Evolutionary conservation across 257 asterid genomes (phyloP).

Genomic region (Nicotiana sylvestris): DNA sequence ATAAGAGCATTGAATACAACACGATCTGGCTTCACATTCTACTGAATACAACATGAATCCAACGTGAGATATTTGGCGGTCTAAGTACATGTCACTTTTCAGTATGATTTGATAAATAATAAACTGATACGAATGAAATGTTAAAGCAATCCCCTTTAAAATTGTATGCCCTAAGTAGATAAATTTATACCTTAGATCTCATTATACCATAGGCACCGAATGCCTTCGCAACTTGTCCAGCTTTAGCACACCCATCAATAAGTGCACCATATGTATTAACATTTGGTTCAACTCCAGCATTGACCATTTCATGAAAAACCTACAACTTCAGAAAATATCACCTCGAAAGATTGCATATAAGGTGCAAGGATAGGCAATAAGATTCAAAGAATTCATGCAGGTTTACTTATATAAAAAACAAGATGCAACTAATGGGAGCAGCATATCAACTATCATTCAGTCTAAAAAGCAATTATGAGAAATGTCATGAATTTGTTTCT

Average conservation of each 20-base stretch:
- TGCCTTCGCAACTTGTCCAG: constrained; percentile 98
- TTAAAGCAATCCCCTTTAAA: background rate
- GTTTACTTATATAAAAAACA: background rate
- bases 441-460: background rate
- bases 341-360: constrained; percentile 20
- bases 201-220: constrained; percentile 97
- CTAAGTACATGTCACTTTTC: constrained; percentile 9
- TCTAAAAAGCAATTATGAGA: background rate
- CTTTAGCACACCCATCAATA: constrained; percentile 98
- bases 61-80: constrained; percentile 20
- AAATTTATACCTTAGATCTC: constrained; percentile 78
- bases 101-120: constrained; percentile 10
- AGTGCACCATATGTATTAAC: constrained; percentile 92
- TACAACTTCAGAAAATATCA: constrained; percentile 29
- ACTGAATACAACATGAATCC: constrained; percentile 46
- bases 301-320: constrained; percentile 98
- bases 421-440: background rate
- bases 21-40: constrained; percentile 97
- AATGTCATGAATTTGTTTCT: background rate
- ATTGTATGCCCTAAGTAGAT: background rate
- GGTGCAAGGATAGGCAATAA: constrained; percentile 11
- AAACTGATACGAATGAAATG: constrained; percentile 13
- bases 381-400: background rate
- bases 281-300: constrained; percentile 94
- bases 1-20: constrained; percentile 97